Evolutionary conservation across 305 asterid species (phyloP).

Genomic region (Solanum hybrid): DNA sequence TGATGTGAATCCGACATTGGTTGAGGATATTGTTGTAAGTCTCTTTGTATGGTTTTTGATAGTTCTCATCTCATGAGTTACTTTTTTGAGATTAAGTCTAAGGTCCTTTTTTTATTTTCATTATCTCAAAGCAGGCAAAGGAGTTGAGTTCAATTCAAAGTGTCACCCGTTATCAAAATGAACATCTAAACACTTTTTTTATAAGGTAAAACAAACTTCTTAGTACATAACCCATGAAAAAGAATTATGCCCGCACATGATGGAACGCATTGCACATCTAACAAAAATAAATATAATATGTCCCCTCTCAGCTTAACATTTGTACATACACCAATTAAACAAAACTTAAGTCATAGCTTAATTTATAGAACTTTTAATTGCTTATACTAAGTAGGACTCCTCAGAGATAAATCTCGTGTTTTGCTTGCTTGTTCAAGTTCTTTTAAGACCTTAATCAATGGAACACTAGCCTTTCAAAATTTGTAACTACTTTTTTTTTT

Average conservation of each 20-base stretch:
- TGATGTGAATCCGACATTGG: background rate
- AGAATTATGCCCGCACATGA: background rate
- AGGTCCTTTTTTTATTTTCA: background rate
- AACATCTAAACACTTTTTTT: background rate
- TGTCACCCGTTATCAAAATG: background rate
- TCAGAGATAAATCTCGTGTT: background rate
- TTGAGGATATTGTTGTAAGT: background rate
- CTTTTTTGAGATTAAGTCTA: background rate
- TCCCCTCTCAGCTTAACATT: background rate
- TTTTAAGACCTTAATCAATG: background rate
- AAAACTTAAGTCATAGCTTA: background rate
- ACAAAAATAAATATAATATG: background rate
- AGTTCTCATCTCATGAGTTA: background rate
- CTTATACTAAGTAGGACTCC: background rate
- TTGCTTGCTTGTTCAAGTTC: background rate
- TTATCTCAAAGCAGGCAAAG: background rate
- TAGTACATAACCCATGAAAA: background rate
- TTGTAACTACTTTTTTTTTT: background rate
- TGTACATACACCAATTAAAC: background rate
- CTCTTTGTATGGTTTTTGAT: background rate
- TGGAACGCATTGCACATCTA: background rate
- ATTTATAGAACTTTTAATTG: background rate
- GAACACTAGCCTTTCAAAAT: background rate
- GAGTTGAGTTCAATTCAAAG: background rate
- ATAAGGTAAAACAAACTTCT: background rate